Evolutionary conservation across 805 yeast species (phyloP), one percentile per base, ranked within the genome.

Genomic region (Starmera amethionina): DNA sequence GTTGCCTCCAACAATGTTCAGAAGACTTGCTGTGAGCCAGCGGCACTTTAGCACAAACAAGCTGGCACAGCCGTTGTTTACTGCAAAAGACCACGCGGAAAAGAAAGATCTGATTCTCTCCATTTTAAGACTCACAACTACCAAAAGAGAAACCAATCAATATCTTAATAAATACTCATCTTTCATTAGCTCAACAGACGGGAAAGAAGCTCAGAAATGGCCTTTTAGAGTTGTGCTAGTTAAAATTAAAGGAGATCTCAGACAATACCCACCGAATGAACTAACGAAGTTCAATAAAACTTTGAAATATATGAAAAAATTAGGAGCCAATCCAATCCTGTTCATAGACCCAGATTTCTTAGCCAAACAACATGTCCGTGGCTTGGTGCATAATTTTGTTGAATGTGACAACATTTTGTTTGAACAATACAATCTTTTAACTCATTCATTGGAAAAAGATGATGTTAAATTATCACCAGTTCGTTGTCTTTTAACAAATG

Each of bases 71-170:
- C 27, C 27, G 27, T 5, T 22, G 27, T 11, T 15, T 40, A 27
- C 46, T 45, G 54, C 52, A 33, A 43, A 56, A 43, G 33, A 50
- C 44, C 8, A 62, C 27, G 27, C 67, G 36, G 72, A 75, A 15
- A 78, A 77, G 47, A 69, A 77, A 47, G 85, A 84, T 40, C 64
- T 90, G 38, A 80, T 90, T n/a, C 64, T 87, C 14, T 79, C 96
- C 2, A 88, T 90, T 19, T 67, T 90, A 42, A 81, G 81, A 52
- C 80, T 96, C 2, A 85, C 97, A 4, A 94, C 97, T 6, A 90
- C 97, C 1, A 89, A 87, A 57, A 68, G 98, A 44, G 97, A 90
- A 55, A 95, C 96, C 5, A 72, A 76, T 46, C 82, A 81, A 47
- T 90, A 89, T 55, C 62, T 90, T 36, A 66, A 75, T 30, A 84